phyloP scores from a whole-genome alignment of 2,329 filamentous ascomycete species.

The Cladosporium sp. region DNA sequence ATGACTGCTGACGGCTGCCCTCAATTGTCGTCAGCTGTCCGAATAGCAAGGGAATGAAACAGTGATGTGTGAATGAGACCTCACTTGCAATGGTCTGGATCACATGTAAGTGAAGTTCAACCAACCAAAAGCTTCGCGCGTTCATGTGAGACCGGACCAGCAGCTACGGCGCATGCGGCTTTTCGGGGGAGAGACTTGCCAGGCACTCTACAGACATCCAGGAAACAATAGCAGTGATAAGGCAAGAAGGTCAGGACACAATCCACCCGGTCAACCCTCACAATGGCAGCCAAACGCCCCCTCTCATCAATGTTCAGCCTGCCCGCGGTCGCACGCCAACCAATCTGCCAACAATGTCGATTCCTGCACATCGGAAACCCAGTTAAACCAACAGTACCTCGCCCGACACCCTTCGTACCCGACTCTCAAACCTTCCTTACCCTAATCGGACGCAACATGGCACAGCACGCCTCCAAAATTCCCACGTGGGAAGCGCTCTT shows the following conservation, averaged over 20 bases:
- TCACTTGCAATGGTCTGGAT: not conserved
- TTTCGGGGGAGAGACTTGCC: constrained; percentile 5
- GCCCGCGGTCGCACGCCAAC: constrained; percentile 20
- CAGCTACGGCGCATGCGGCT: constrained; percentile 1
- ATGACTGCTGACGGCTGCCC: too few relatives aligned
- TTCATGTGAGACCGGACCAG: constrained; percentile 7
- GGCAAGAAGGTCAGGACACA: not conserved
- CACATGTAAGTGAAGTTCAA: constrained; percentile 4
- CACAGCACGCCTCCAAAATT: constrained; percentile 79
- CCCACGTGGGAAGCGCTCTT: constrained; percentile 89
- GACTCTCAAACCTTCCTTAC: constrained; percentile 82
- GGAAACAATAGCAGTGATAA: too few relatives aligned
- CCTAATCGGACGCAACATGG: constrained; percentile 83
- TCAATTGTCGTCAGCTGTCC: too few relatives aligned
- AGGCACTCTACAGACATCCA: constrained; percentile 7
- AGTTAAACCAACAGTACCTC: constrained; percentile 51
- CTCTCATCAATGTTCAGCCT: constrained; percentile 21
- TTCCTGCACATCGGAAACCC: constrained; percentile 30
- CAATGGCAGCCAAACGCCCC: constrained; percentile 28
- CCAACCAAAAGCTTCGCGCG: not conserved
- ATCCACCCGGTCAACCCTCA: constrained; percentile 1
- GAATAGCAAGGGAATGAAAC: not conserved
- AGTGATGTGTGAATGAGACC: too few relatives aligned
- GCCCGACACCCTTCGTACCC: constrained; percentile 79
- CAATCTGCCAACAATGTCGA: constrained; percentile 14